Evolutionary conservation across 352 stramenopile genomes (phyloP).

Genomic region (Globisporangium orthogonon): DNA sequence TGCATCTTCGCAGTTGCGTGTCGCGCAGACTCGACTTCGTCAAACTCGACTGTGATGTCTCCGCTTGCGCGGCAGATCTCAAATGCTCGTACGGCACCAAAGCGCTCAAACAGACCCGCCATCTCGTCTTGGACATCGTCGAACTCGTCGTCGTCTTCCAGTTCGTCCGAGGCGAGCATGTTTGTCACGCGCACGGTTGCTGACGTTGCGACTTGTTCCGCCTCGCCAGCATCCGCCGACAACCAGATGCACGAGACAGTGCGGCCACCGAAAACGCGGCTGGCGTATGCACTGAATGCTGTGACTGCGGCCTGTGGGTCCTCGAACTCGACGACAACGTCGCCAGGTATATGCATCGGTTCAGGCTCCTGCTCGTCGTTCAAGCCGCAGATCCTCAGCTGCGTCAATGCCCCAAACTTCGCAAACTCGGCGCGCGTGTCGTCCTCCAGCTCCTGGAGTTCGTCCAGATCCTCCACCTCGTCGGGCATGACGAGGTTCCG

Average conservation of each 20-base stretch:
- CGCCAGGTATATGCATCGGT: neutral
- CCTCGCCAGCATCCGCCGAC: neutral
- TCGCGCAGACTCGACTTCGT: neutral
- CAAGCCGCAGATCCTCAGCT: conserved; percentile 13
- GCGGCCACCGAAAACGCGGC: conserved; percentile 6
- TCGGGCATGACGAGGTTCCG: conserved; percentile 28
- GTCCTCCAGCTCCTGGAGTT: conserved; percentile 31
- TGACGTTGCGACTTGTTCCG: neutral
- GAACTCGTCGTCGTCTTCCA: conserved; percentile 8
- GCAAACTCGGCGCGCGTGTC: conserved; percentile 33
- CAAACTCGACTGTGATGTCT: conserved; percentile 2
- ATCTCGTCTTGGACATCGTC: conserved; percentile 7
- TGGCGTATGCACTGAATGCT: conserved; percentile 7
- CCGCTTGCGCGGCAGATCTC: conserved; percentile 4
- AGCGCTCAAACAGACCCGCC: neutral
- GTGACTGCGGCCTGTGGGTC: neutral
- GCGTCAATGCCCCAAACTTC: conserved; percentile 15
- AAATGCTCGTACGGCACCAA: neutral
- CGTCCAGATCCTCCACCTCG: conserved; percentile 48
- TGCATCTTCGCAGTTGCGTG: conserved; percentile 1
- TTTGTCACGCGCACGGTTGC: conserved; percentile 1
- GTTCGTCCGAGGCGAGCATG: conserved; percentile 9
- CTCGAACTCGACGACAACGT: conserved; percentile 8
- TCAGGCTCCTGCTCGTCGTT: neutral
- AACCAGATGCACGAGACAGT: conserved; percentile 5